Evolutionary conservation across 2,329 filamentous ascomycete species (phyloP), one percentile per base, ranked within the genome.

Genomic region (Boeremia lycopersici): DNA sequence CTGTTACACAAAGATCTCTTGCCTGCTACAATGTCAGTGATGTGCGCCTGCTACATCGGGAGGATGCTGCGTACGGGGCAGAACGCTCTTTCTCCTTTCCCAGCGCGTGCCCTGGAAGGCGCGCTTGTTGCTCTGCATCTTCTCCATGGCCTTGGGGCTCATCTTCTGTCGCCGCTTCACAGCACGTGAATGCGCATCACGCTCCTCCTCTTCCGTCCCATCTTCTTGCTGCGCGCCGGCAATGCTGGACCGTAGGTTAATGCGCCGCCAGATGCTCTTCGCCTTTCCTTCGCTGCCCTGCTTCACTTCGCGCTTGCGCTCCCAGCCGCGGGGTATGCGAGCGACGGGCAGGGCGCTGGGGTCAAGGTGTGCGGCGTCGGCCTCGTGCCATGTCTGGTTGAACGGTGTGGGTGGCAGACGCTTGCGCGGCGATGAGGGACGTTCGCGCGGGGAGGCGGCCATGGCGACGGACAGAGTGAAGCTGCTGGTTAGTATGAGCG

Each of bases 221-320:
- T 62, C 57, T 2, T 64, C 63, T 1, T 60, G 42, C 6, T 55
- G 23, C 12, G 53, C 61, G 33, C 61, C 57, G 36, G 57, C 25
- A 45, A 58, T 48, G 53, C 65, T 65, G 40, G 71, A 70, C 47
- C 71, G 68, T 11, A 72, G 62, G 30, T 65, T 66, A 57, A 74
- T 71, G 53, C 79, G 71, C 46, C 78, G 78, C 79, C 79, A 82
- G 30, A 82, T 76, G 60, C 79, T 80, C 57, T 77, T 76, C 17
- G 75, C 71, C 48, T 71, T 73, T 10, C 71, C 72, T 28, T 72
- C 67, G 13, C 66, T 61, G 17, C 63, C 59, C 48, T 74, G 72
- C 11, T 77, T 78, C 11, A 74, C 74, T 53, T 78, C 68, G 6
- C 78, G 76, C 50, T 74, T 75, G 44, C 80, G 75, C 50, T 83